These are phyloP conservation scores for Talaromyces pinophilus DNA, from an alignment of 2,329 filamentous ascomycete genomes.

Conservation along the genomic window DNA sequence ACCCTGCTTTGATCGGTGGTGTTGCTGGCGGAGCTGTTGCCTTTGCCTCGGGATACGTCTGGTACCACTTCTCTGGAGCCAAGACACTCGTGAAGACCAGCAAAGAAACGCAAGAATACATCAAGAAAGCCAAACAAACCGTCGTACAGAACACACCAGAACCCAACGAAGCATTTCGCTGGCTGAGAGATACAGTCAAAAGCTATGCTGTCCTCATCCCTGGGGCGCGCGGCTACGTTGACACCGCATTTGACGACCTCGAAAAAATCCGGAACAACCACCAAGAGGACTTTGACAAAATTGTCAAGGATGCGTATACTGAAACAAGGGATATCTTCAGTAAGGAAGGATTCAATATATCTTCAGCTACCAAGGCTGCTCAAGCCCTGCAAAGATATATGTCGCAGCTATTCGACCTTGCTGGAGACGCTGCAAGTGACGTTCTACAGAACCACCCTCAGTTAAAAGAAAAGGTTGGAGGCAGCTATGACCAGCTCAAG, in stretches of 20 bases:
- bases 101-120: conserved; percentile 10
- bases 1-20: conserved; percentile 2
- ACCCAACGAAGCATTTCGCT: background rate
- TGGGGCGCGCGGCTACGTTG: conserved; percentile 1
- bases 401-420: conserved; percentile 5
- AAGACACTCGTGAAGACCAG: conserved; percentile 10
- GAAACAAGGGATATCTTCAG: background rate
- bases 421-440: background rate
- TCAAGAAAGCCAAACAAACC: conserved; percentile 4
- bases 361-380: background rate
- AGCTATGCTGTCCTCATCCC: conserved; percentile 13
- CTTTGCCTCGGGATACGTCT: conserved; percentile 6
- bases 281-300: conserved; percentile 10
- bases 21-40: conserved; percentile 10
- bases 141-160: conserved; percentile 5
- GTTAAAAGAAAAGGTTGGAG: conserved; percentile 5
- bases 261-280: conserved; percentile 11
- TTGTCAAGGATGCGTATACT: conserved; percentile 1
- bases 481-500: conserved; percentile 7
- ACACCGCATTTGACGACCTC: conserved; percentile 11
- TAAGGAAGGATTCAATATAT: background rate
- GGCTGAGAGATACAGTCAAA: conserved; percentile 9
- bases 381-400: background rate
- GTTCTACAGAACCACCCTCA: background rate
- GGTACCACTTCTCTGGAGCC: conserved; percentile 13